phyloP scores from a whole-genome alignment of 768 basidiomycete genomes.

The Tricholoma bakamatsutake region DNA sequence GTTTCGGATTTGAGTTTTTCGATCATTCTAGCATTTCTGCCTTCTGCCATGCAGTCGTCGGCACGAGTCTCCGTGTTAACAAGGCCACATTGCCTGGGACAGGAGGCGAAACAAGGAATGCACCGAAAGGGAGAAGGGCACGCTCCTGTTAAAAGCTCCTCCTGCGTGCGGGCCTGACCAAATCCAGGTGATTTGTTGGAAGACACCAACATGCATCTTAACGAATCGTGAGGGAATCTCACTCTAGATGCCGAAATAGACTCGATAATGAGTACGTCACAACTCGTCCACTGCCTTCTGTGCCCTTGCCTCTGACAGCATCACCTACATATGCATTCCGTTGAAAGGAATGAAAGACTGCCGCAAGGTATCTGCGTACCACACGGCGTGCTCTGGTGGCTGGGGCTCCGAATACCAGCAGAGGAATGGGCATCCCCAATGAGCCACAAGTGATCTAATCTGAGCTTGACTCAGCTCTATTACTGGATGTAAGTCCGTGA shows the following conservation, averaged over 20 bases:
- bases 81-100: slow-evolving; percentile 21
- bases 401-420: slow-evolving; percentile 27
- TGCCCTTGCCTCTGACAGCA: neutral
- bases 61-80: slow-evolving; percentile 17
- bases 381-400: slow-evolving; percentile 20
- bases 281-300: slow-evolving; percentile 4
- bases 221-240: slow-evolving; percentile 20
- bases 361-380: slow-evolving; percentile 23
- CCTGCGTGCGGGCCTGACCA: slow-evolving; percentile 27
- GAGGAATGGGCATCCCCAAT: slow-evolving; percentile 28
- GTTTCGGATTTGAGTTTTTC: neutral
- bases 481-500: slow-evolving; percentile 11
- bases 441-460: slow-evolving; percentile 23
- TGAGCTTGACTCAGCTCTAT: slow-evolving; percentile 16
- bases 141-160: slow-evolving; percentile 26
- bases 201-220: slow-evolving; percentile 22
- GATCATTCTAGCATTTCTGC: slow-evolving; percentile 17
- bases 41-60: slow-evolving; percentile 20
- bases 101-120: slow-evolving; percentile 25
- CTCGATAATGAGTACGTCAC: slow-evolving; percentile 14
- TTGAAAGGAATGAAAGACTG: slow-evolving; percentile 24
- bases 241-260: slow-evolving; percentile 14
- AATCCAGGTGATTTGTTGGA: slow-evolving; percentile 28
- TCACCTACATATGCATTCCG: slow-evolving; percentile 2
- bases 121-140: slow-evolving; percentile 24